These are phyloP conservation scores for Gigaspora rosea DNA, from an alignment of 192 early-diverging fungal species.

Conservation along the genomic window DNA sequence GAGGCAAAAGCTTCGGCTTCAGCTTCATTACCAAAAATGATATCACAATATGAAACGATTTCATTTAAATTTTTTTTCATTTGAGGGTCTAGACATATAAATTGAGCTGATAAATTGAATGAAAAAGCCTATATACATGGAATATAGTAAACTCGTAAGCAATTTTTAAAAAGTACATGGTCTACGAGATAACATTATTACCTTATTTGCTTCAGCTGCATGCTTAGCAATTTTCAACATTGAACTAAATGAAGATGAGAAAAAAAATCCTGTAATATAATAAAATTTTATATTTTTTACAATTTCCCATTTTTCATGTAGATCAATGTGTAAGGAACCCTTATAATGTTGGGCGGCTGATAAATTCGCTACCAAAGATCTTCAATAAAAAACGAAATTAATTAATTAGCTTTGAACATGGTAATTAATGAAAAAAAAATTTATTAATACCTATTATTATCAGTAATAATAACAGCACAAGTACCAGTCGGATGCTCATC, in stretches of 20 bases:
- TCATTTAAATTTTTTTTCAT: constrained; percentile 81
- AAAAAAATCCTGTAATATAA: constrained; percentile 95
- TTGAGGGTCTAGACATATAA: constrained; percentile 79
- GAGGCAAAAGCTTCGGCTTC: constrained; percentile 87
- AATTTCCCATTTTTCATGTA: constrained; percentile 82
- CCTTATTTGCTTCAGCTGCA: constrained; percentile 80
- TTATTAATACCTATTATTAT: constrained; percentile 59
- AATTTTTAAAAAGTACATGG: too few species aligned
- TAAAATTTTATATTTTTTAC: constrained; percentile 87
- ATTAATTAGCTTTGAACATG: not conserved
- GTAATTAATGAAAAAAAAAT: not conserved
- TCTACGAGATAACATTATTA: constrained; percentile 4
- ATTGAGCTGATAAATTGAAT: constrained; percentile 96
- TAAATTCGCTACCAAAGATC: constrained; percentile 92
- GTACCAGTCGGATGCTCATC: constrained; percentile 84
- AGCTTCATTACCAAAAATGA: constrained; percentile 96
- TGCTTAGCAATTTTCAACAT: constrained; percentile 88
- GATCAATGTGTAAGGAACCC: constrained; percentile 49
- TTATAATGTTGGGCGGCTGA: constrained; percentile 91
- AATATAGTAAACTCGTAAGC: too few species aligned
- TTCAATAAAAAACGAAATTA: constrained; percentile 21
- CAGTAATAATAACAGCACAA: constrained; percentile 95
- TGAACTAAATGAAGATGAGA: constrained; percentile 86
- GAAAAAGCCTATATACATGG: constrained; percentile 58
- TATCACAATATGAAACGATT: constrained; percentile 84